Conservation (phyloP, 1,139 yeast genomes). For the Debaryomycetaceae sp. region DNA sequence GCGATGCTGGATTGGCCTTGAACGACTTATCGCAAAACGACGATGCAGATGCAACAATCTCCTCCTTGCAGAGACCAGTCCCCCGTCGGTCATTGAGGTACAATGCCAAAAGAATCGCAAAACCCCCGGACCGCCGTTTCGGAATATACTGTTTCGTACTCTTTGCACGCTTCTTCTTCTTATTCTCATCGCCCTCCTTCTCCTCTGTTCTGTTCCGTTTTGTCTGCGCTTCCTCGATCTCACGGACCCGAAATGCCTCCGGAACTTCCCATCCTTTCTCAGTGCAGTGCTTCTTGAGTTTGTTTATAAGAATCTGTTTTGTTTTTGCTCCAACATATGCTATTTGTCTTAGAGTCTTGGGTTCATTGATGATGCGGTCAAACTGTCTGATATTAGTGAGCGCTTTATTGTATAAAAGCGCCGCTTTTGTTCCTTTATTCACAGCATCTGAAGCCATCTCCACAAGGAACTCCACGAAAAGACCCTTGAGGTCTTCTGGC, state of each 20-base stretch:
- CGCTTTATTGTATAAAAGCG: constrained; percentile 48
- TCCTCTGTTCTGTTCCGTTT: constrained; percentile 2
- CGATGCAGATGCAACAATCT: constrained; percentile 54
- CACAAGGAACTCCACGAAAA: constrained; percentile 52
- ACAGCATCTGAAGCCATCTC: constrained; percentile 44
- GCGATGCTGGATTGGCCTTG: constrained; percentile 56
- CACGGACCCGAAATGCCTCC: constrained; percentile 20
- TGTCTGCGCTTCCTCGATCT: constrained; percentile 1
- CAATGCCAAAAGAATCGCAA: constrained; percentile 73
- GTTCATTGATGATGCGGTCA: constrained; percentile 43
- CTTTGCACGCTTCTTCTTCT: constrained; percentile 16
- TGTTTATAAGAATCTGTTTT: constrained; percentile 40
- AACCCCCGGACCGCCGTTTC: constrained; percentile 76
- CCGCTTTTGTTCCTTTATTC: constrained; percentile 38
- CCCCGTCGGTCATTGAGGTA: constrained; percentile 48
- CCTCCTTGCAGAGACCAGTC: constrained; percentile 59
- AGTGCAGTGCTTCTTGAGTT: constrained; percentile 44
- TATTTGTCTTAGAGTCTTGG: constrained; percentile 49
- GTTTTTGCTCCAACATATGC: constrained; percentile 65
- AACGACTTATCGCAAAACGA: constrained; percentile 67
- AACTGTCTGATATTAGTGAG: constrained; percentile 41
- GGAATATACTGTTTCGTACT: constrained; percentile 62
- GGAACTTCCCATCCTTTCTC: constrained; percentile 43
- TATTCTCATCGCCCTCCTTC: neutral
- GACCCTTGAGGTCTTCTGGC: constrained; percentile 13